phyloP scores from a whole-genome alignment of 371 early-diverging fungal genomes.

The Mortierella sp. region DNA sequence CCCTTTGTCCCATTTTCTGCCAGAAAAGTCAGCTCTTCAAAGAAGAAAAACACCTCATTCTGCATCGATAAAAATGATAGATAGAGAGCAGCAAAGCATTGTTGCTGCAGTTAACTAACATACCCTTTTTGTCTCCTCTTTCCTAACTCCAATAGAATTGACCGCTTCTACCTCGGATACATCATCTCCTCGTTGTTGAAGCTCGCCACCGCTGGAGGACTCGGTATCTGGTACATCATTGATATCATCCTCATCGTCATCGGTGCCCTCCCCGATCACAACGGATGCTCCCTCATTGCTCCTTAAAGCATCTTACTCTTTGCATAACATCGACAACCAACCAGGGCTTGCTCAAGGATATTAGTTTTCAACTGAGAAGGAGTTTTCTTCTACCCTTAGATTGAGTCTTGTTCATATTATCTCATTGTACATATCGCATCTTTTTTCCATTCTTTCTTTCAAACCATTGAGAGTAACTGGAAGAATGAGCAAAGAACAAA shows the following conservation, averaged over 20 bases:
- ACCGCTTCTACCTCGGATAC: conserved; percentile 79
- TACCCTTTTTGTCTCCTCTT: neutral
- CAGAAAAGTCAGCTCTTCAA: neutral
- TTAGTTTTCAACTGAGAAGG: neutral
- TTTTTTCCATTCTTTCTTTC: neutral
- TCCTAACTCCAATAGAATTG: conserved; percentile 53
- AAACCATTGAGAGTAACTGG: neutral
- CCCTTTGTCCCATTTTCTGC: neutral
- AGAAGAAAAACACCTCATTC: neutral
- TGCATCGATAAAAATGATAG: neutral
- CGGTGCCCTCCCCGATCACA: conserved; percentile 58
- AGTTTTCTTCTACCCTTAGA: neutral
- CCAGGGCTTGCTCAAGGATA: neutral
- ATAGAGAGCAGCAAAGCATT: neutral
- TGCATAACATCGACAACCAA: neutral
- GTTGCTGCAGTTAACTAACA: neutral
- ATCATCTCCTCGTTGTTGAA: conserved; percentile 67
- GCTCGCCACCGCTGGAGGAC: conserved; percentile 58
- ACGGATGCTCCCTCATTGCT: conserved; percentile 50
- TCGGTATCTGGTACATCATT: conserved; percentile 60
- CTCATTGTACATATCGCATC: conserved; percentile 8
- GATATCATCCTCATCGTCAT: conserved; percentile 54
- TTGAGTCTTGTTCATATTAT: neutral
- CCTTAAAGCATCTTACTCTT: conserved; percentile 22
- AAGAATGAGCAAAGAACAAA: neutral